Evolutionary conservation across 495 filamentous ascomycete species (phyloP).

Genomic region (Bryoglossum gracile): DNA sequence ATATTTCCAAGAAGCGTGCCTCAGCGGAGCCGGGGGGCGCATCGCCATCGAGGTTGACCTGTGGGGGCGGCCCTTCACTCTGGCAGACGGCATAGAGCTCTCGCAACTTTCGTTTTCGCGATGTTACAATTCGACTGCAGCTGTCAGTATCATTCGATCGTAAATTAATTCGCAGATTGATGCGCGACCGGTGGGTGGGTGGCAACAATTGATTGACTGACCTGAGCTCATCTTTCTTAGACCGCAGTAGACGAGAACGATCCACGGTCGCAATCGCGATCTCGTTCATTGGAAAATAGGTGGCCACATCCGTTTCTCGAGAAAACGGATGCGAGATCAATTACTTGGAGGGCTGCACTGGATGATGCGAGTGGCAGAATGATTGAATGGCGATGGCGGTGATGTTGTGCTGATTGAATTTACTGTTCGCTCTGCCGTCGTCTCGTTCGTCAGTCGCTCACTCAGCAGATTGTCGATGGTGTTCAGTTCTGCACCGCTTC

Average conservation of each 20-base stretch:
- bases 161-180: conserved; percentile 38
- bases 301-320: conserved; percentile 52
- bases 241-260: conserved; percentile 47
- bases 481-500: too few species aligned
- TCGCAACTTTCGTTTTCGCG: conserved; percentile 76
- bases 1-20: conserved; percentile 61
- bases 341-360: conserved; percentile 24
- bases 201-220: conserved; percentile 27
- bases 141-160: conserved; percentile 31
- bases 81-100: conserved; percentile 64
- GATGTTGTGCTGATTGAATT: conserved; percentile 40
- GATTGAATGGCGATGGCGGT: conserved; percentile 47
- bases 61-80: conserved; percentile 26
- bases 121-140: conserved; percentile 29
- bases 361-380: too few species aligned
- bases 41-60: conserved; percentile 34
- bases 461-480: too few species aligned
- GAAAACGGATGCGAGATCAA: conserved; percentile 41
- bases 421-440: not conserved
- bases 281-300: conserved; percentile 54
- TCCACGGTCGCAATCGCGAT: conserved; percentile 51
- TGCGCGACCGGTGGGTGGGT: conserved; percentile 33
- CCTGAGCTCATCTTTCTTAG: conserved; percentile 44
- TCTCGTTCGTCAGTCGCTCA: too few species aligned
- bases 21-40: conserved; percentile 45